Percentiles rank a stretch among this genome's conserved stretches.
Evolutionary conservation across 148 eudicot genomes (phyloP).

Genomic region (Limonium bicolor): DNA sequence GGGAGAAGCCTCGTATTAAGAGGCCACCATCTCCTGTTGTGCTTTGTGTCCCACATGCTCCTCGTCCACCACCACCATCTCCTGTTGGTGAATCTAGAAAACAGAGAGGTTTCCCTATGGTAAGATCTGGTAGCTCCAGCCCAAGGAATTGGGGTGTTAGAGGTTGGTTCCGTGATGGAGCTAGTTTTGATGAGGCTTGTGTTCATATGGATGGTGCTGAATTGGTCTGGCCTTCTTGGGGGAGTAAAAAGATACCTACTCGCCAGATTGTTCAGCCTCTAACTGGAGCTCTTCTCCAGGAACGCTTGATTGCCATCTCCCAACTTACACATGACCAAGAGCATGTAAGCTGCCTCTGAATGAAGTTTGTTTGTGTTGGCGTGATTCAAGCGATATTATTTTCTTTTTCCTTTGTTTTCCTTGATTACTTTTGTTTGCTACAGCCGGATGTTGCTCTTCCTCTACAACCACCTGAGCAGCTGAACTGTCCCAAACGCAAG

Average conservation of each 20-base stretch:
- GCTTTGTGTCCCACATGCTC: constrained; percentile 93
- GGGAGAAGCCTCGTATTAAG: constrained; percentile 86
- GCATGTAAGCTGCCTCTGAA: constrained; percentile 39
- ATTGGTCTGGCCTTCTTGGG: constrained; percentile 92
- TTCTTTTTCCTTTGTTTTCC: neutral
- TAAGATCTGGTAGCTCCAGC: constrained; percentile 97
- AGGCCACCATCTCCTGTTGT: constrained; percentile 99
- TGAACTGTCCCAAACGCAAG: constrained; percentile 33
- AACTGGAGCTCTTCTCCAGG: constrained; percentile 79
- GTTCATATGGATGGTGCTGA: constrained; percentile 75
- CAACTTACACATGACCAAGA: constrained; percentile 91
- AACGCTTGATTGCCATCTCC: constrained; percentile 75
- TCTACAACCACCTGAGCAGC: constrained; percentile 61
- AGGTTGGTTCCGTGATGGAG: constrained; percentile 80
- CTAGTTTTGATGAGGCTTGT: constrained; percentile 65
- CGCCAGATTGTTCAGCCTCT: constrained; percentile 67
- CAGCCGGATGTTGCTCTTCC: constrained; percentile 92
- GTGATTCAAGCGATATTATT: constrained; percentile 7
- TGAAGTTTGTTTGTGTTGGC: too few relatives aligned
- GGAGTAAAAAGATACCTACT: constrained; percentile 54
- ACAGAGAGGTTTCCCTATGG: constrained; percentile 85
- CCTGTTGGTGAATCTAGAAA: constrained; percentile 76
- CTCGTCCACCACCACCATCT: constrained; percentile 90
- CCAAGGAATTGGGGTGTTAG: constrained; percentile 92
- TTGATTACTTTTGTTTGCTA: constrained; percentile 8